A percentile compares a stretch with the other conserved stretches of the same genome.
phyloP scores from a whole-genome alignment of 78 protist genomes.

The Cavenderia fasciculata region DNA sequence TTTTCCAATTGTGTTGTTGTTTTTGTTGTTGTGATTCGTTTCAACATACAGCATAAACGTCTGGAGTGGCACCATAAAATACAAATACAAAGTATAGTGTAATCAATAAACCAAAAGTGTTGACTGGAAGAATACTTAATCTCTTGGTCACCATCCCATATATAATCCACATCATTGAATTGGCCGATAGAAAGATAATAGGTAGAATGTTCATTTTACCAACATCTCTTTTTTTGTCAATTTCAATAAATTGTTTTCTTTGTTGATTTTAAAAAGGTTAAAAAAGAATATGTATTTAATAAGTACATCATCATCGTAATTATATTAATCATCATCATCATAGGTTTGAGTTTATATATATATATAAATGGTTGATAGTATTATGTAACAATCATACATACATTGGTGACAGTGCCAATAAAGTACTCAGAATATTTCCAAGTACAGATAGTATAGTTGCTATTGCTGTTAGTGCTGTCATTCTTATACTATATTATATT shows the following conservation, averaged over 20 bases:
- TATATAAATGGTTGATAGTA: neutral
- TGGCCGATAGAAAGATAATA: slow-evolving; percentile 29
- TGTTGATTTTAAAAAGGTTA: neutral
- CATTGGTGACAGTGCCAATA: neutral
- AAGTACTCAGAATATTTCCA: neutral
- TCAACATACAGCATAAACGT: neutral
- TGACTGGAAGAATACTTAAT: slow-evolving; percentile 43
- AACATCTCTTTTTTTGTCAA: slow-evolving; percentile 30
- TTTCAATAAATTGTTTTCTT: slow-evolving; percentile 7
- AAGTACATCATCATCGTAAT: neutral
- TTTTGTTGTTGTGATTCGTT: too few species aligned
- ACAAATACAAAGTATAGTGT: slow-evolving; percentile 18
- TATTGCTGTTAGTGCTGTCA: neutral
- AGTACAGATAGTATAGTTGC: neutral
- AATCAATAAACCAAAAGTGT: slow-evolving; percentile 29
- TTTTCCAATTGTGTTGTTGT: too few species aligned
- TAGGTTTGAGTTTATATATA: neutral
- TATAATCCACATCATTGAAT: slow-evolving; percentile 18
- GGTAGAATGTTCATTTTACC: slow-evolving; percentile 33
- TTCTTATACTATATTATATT: neutral
- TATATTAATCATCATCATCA: neutral
- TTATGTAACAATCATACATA: neutral
- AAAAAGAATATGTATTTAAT: neutral
- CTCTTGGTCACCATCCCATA: neutral
- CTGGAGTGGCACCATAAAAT: neutral